phyloP scores from a whole-genome alignment of 352 stramenopile genomes.

The Pythium volutum region DNA sequence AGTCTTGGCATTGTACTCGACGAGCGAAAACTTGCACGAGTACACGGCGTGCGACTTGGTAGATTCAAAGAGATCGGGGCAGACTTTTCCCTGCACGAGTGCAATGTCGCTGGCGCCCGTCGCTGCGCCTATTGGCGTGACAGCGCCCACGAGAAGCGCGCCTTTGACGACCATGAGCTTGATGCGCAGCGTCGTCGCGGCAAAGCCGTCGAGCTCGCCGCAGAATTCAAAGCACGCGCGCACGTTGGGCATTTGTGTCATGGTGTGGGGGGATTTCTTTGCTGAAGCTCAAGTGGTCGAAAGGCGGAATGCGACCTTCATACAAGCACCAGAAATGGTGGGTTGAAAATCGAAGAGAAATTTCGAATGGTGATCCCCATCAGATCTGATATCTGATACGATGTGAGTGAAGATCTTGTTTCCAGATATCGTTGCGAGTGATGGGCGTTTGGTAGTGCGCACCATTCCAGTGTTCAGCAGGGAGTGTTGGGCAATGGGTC shows the following conservation, averaged over 20 bases:
- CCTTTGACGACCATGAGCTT: constrained; percentile 7
- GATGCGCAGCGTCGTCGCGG: neutral
- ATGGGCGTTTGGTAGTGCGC: too few relatives aligned
- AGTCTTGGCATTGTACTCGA: constrained; percentile 8
- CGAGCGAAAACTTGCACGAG: constrained; percentile 12
- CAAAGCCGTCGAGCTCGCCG: constrained; percentile 7
- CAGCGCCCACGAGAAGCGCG: neutral
- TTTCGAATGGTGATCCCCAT: too few relatives aligned
- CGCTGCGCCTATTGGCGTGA: neutral
- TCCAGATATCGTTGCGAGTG: too few relatives aligned
- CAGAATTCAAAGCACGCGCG: neutral
- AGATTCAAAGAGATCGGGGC: constrained; percentile 11
- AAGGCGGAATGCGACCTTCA: too few relatives aligned
- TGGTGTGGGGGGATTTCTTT: too few relatives aligned
- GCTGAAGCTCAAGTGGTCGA: too few relatives aligned
- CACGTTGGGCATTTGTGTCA: constrained; percentile 4
- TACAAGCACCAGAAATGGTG: too few relatives aligned
- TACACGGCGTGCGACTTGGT: neutral
- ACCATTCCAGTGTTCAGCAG: too few relatives aligned
- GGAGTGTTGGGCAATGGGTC: too few relatives aligned
- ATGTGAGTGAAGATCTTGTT: too few relatives aligned
- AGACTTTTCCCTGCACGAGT: neutral
- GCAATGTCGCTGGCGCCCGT: neutral
- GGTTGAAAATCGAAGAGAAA: too few relatives aligned
- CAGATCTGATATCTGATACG: too few relatives aligned